Evolutionary conservation across 139 green algal species (phyloP).

Genomic region (Eudorina sp.): DNA sequence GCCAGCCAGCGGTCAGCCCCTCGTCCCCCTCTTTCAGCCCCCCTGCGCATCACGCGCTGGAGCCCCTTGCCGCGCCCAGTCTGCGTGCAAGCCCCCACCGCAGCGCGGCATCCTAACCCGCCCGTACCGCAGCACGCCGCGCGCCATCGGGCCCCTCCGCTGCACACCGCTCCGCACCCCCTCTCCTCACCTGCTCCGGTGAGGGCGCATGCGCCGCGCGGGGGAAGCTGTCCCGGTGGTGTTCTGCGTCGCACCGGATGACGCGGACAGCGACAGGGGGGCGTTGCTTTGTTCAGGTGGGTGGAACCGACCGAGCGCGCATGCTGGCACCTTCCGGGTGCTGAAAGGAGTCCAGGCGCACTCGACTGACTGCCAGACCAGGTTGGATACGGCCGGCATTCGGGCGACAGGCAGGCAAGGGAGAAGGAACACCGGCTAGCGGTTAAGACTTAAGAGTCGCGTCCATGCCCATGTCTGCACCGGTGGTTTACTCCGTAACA

Average conservation of each 20-base stretch:
- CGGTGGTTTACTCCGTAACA: no score
- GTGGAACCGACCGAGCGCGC: background rate
- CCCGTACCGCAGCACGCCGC: background rate
- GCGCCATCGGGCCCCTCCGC: background rate
- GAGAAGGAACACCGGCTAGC: no score
- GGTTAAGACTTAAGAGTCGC: no score
- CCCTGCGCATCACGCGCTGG: background rate
- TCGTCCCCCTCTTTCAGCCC: no score
- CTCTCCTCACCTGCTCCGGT: background rate
- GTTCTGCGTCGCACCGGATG: background rate
- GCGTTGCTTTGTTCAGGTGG: background rate
- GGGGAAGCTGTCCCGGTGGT: background rate
- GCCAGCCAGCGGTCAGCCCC: no score
- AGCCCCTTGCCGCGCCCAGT: no score
- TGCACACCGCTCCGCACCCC: background rate
- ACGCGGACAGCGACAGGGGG: background rate
- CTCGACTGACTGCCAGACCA: background rate
- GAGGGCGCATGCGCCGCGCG: background rate
- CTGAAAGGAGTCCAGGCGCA: no score
- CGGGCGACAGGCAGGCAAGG: no score
- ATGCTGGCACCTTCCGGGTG: background rate
- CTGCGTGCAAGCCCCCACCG: no score
- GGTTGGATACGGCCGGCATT: background rate
- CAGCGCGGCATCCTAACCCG: background rate
- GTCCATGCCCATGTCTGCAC: no score